These are phyloP conservation scores for Tagetes erecta DNA, from an alignment of 129 eudicot genomes.

Conservation along the genomic window DNA sequence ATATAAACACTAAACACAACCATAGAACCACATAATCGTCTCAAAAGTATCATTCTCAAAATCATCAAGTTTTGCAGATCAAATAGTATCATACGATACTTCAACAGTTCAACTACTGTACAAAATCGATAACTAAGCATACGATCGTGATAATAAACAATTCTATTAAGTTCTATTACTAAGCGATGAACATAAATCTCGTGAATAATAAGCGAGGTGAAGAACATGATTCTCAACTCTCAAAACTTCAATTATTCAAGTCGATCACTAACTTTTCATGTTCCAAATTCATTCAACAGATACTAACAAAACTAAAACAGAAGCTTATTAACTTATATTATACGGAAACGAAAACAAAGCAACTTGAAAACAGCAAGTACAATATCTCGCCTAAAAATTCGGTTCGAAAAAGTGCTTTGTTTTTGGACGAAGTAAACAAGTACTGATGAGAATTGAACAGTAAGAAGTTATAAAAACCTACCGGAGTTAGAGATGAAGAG, in stretches of 20 bases:
- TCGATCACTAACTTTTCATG: slow-evolving; percentile 16
- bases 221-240: slow-evolving; percentile 10
- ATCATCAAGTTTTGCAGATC: not conserved
- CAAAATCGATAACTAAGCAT: not conserved
- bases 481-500: slow-evolving; percentile 11
- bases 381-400: slow-evolving; percentile 21
- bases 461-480: slow-evolving; percentile 2
- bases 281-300: not conserved
- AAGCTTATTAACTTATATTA: not conserved
- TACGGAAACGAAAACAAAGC: not conserved
- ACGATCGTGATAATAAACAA: slow-evolving; percentile 5
- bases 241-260: not conserved
- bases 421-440: slow-evolving; percentile 6
- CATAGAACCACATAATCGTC: not conserved
- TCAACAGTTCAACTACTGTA: not conserved
- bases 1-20: not conserved
- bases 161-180: not conserved
- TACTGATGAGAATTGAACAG: not conserved
- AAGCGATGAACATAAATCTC: not conserved
- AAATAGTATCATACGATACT: not conserved
- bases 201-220: not conserved
- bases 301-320: not conserved
- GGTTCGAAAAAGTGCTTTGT: not conserved
- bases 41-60: too few relatives aligned
- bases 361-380: slow-evolving; percentile 11